Evolutionary conservation across 1,284 basidiomycete genomes (phyloP).

Genomic region (Papiliotrema nemorosa): DNA sequence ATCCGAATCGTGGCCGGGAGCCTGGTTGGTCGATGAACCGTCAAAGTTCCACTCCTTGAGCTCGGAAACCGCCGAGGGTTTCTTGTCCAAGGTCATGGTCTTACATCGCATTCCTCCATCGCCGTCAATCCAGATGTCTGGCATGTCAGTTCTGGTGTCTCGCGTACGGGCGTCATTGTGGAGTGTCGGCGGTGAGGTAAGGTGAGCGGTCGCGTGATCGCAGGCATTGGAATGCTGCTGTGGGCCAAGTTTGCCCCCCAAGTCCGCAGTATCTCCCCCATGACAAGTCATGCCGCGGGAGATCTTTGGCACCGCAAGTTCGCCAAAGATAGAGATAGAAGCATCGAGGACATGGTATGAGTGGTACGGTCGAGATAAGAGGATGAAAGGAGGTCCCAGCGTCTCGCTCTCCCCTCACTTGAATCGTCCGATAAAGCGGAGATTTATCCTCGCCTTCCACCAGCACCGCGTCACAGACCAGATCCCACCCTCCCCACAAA

Average conservation of each 20-base stretch:
- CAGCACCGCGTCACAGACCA: no score
- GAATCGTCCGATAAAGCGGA: no score
- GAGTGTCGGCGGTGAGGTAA: neutral
- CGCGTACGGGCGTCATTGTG: neutral
- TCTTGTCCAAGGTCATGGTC: slow-evolving; percentile 61
- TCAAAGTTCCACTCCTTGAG: slow-evolving; percentile 97
- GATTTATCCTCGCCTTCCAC: no score
- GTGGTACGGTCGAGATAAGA: neutral
- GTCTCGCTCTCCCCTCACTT: no score
- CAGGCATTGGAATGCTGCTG: neutral
- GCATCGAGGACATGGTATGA: no score
- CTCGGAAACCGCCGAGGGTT: slow-evolving; percentile 42
- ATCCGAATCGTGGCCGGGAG: slow-evolving; percentile 91
- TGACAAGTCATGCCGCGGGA: no score
- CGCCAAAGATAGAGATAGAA: neutral
- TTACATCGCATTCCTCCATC: slow-evolving; percentile 88
- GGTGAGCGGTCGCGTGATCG: neutral
- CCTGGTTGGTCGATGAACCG: slow-evolving; percentile 95
- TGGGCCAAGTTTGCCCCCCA: no score
- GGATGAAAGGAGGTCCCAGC: neutral
- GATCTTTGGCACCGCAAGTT: no score
- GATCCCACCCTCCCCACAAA: no score
- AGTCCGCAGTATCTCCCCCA: no score
- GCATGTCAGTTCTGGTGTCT: slow-evolving; percentile 10
- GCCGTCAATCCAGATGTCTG: slow-evolving; percentile 95